Conservation (phyloP, 805 yeast genomes). For the Saturnispora besseyi region DNA sequence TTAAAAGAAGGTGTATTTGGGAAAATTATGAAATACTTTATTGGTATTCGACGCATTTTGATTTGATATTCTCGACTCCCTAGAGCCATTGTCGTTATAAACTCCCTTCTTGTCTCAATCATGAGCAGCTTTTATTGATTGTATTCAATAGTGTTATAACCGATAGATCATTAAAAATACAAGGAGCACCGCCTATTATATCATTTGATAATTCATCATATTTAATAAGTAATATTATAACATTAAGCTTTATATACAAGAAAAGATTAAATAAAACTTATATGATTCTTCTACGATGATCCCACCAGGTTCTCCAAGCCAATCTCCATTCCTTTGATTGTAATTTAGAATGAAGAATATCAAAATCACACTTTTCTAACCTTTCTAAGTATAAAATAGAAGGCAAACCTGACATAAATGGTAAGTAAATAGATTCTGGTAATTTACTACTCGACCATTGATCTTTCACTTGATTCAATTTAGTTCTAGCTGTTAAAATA, state of each 20-base stretch:
- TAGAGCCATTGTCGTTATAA: too few relatives aligned
- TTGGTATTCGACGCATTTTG: too few relatives aligned
- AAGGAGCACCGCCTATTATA: too few relatives aligned
- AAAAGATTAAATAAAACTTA: background rate
- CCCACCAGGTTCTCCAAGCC: slow-evolving; percentile 49
- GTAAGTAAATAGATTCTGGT: slow-evolving; percentile 59
- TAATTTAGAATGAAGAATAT: slow-evolving; percentile 39
- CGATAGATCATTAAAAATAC: too few relatives aligned
- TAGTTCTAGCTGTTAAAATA: slow-evolving; percentile 55
- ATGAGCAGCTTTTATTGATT: too few relatives aligned
- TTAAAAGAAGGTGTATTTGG: too few relatives aligned
- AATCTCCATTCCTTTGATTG: slow-evolving; percentile 53
- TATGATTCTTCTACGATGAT: slow-evolving; percentile 24
- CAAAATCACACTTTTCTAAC: slow-evolving; percentile 58
- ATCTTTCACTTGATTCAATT: slow-evolving; percentile 33
- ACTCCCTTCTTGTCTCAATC: too few relatives aligned
- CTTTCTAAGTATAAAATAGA: slow-evolving; percentile 50
- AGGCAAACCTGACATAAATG: slow-evolving; percentile 62
- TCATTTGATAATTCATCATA: too few relatives aligned
- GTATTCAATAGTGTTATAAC: too few relatives aligned
- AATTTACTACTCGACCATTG: slow-evolving; percentile 28
- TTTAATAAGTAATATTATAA: too few relatives aligned
- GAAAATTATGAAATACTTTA: too few relatives aligned
- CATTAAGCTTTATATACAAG: background rate
- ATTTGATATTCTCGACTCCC: too few relatives aligned